These are phyloP conservation scores for Syncephalastrum monosporum DNA, from an alignment of 371 early-diverging fungal genomes.

Conservation along the genomic window DNA sequence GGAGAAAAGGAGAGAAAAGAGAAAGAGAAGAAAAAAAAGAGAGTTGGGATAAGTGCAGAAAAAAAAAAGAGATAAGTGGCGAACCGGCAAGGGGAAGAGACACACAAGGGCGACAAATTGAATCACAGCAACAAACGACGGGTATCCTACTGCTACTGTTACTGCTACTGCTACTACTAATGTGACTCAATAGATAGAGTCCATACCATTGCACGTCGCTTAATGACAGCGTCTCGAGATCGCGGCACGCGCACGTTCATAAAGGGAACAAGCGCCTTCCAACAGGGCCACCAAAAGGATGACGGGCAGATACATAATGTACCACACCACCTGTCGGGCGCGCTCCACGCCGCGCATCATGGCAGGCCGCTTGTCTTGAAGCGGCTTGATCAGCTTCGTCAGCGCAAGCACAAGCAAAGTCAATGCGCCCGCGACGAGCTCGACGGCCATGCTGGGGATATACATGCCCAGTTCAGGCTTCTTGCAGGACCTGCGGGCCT, in stretches of 20 bases:
- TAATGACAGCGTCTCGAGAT: too few species aligned
- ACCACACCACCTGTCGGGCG: conserved; percentile 36
- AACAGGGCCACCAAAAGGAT: conserved; percentile 24
- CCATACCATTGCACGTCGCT: too few species aligned
- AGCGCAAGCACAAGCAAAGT: conserved; percentile 11
- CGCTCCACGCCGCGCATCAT: conserved; percentile 25
- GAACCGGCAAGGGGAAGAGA: too few species aligned
- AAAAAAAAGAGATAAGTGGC: conserved; percentile 8
- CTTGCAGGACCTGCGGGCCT: conserved; percentile 13
- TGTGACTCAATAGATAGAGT: too few species aligned
- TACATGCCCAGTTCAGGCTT: conserved; percentile 19
- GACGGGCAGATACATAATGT: conserved; percentile 34
- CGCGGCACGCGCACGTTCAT: too few species aligned
- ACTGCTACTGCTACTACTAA: too few species aligned
- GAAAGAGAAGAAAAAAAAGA: conserved; percentile 3
- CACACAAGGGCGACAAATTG: too few species aligned
- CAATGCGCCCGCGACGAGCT: conserved; percentile 24
- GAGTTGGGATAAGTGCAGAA: neutral
- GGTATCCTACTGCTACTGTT: too few species aligned
- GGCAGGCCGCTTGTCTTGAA: too few species aligned
- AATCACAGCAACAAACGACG: too few species aligned
- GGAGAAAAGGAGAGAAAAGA: conserved; percentile 2
- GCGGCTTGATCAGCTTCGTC: neutral
- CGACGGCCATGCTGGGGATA: conserved; percentile 28
- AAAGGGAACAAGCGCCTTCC: conserved; percentile 7